Evolutionary conservation across 2,329 filamentous ascomycete genomes (phyloP), one percentile per base, ranked within the genome.

Genomic region (Diplodia corticola): DNA sequence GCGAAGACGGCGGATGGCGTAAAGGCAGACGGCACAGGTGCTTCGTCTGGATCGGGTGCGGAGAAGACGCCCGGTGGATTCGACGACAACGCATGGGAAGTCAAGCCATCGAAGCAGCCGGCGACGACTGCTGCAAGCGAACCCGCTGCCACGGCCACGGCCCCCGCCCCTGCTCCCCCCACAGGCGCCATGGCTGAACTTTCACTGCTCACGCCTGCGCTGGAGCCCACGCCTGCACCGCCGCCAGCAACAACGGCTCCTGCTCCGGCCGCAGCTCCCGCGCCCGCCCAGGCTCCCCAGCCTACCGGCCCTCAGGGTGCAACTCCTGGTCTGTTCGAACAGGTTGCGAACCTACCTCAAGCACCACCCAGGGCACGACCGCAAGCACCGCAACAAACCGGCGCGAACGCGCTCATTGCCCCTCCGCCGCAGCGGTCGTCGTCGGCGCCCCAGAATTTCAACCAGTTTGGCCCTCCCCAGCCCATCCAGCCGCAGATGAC

Each of bases 1-100:
- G 84, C 85, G 71, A 87, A 87, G 73, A 44, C 40, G 40, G 76
- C 76, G 4, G 79, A 80, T 22, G 79, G 79, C 37, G 71, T 80
- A 3, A 60, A 65, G 63, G 40, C 37, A 5, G 59, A 51, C 20
- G 40, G 28, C 4, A 65, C 63, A 37, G 63, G 63, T 9, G 63
- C 51, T 48, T 57, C 53, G 9, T n/a, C 63, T 67, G 44, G 26
- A 15, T 44, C 57, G 5, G 57, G 5, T n/a, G 30, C 55, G n/a
- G 55, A 60, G 37, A 80, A 81, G 60, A 78, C 78, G 40, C 73
- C 79, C 49, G 81, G 83, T 67, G 92, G 92, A 2, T 98, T 98
- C 73, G 95, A 99, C 61, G 95, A 98, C 74, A 92, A 98, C 81
- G 95, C 95, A 9, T 99, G 95, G 95, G 92, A 96, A 73, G 90